Percentiles rank a stretch among this genome's conserved stretches.
These are phyloP conservation scores for Candida yuanshanica DNA, from an alignment of 805 yeast genomes.

Conservation along the genomic window DNA sequence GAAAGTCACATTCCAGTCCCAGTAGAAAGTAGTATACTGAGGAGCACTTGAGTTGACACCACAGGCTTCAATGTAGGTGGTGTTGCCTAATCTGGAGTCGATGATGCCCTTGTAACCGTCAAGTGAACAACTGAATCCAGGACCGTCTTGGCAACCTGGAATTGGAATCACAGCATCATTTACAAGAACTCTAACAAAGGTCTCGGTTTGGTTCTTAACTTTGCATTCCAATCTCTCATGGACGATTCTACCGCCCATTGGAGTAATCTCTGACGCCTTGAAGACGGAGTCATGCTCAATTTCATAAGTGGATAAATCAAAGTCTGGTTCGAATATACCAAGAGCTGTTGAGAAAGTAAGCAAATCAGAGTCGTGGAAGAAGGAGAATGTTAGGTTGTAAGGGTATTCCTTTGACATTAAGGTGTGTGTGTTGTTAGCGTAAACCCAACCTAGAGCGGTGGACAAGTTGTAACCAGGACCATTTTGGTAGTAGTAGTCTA, in stretches of 20 bases:
- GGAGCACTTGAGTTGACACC: slow-evolving; percentile 16
- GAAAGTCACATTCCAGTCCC: slow-evolving; percentile 20
- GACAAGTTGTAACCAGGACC: slow-evolving; percentile 61
- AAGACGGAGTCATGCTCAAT: slow-evolving; percentile 43
- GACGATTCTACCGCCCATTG: slow-evolving; percentile 52
- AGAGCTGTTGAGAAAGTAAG: slow-evolving; percentile 57
- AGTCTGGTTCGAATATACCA: slow-evolving; percentile 39
- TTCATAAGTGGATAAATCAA: slow-evolving; percentile 37
- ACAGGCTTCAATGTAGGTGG: slow-evolving; percentile 29
- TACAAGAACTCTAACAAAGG: slow-evolving; percentile 43
- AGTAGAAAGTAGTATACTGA: slow-evolving; percentile 17
- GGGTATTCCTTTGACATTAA: slow-evolving; percentile 42
- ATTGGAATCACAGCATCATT: slow-evolving; percentile 50
- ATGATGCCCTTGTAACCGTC: slow-evolving; percentile 29
- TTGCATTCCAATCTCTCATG: slow-evolving; percentile 44
- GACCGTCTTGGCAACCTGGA: slow-evolving; percentile 44
- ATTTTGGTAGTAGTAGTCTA: slow-evolving; percentile 51
- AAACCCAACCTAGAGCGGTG: slow-evolving; percentile 55
- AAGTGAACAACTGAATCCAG: slow-evolving; percentile 44
- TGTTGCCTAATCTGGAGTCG: slow-evolving; percentile 25
- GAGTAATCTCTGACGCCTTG: slow-evolving; percentile 43
- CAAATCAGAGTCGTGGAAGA: slow-evolving; percentile 71
- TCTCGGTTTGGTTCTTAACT: slow-evolving; percentile 23
- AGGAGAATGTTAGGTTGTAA: slow-evolving; percentile 51
- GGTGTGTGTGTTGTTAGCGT: slow-evolving; percentile 46